Evolutionary conservation across 139 green algal genomes (phyloP).

Genomic region (Micromonas pusilla): DNA sequence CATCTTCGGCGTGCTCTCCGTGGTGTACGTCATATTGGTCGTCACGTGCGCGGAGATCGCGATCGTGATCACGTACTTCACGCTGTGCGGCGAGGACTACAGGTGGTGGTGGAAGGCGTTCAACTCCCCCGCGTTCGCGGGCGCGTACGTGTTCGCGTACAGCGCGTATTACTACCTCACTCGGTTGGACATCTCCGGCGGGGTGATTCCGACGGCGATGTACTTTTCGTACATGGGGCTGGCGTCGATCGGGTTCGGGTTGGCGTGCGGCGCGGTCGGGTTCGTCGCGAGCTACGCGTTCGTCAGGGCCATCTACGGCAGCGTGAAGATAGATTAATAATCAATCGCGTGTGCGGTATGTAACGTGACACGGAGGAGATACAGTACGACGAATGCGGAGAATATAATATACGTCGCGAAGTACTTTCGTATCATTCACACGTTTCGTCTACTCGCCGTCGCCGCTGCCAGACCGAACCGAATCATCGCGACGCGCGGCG

Average conservation of each 20-base stretch:
- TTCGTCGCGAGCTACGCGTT: constrained; percentile 91
- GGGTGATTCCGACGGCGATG: constrained; percentile 68
- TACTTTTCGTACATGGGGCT: constrained; percentile 97
- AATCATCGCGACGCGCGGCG: too few relatives aligned
- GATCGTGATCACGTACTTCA: constrained; percentile 98
- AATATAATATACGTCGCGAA: background rate
- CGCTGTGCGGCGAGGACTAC: constrained; percentile 79
- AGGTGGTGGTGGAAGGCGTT: constrained; percentile 94
- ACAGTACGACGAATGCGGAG: too few relatives aligned
- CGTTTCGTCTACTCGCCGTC: too few relatives aligned
- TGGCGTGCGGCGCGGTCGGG: constrained; percentile 83
- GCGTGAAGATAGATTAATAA: constrained; percentile 93
- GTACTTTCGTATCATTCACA: too few relatives aligned
- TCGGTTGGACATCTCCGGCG: constrained; percentile 93
- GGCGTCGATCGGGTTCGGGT: constrained; percentile 78
- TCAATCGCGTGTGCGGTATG: too few relatives aligned
- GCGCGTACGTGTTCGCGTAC: constrained; percentile 95
- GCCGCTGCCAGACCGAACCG: too few relatives aligned
- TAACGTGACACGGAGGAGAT: too few relatives aligned
- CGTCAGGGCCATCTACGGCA: constrained; percentile 75
- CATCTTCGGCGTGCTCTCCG: constrained; percentile 94
- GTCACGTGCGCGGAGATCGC: constrained; percentile 98
- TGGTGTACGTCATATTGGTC: constrained; percentile 93
- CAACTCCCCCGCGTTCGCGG: constrained; percentile 80
- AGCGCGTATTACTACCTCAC: constrained; percentile 93